Evolutionary conservation across 192 early-diverging fungal genomes (phyloP).

Genomic region (Rhizophagus clarus): DNA sequence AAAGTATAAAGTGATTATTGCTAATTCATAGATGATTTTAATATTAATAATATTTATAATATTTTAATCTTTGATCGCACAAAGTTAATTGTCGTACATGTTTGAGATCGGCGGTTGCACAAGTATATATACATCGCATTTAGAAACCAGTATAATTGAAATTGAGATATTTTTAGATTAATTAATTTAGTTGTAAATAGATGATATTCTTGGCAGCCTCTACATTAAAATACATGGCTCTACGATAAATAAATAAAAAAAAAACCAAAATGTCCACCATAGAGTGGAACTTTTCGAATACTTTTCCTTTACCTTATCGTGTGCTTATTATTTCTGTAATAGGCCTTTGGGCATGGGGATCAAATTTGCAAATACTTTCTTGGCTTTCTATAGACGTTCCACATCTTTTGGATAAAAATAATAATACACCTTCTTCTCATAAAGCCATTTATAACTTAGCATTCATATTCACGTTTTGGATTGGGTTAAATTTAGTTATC

Average conservation of each 20-base stretch:
- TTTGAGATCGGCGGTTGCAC: no score
- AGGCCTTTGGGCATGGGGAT: constrained; percentile 63
- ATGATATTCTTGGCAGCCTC: no score
- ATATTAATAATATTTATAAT: no score
- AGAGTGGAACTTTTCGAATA: constrained; percentile 45
- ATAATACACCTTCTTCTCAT: constrained; percentile 3
- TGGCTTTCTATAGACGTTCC: constrained; percentile 49
- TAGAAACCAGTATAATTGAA: background rate
- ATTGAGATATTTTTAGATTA: background rate
- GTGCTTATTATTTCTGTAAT: constrained; percentile 52
- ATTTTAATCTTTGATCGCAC: no score
- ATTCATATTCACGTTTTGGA: constrained; percentile 40
- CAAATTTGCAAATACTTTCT: constrained; percentile 53
- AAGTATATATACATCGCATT: background rate
- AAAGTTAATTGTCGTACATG: no score
- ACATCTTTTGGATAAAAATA: constrained; percentile 36
- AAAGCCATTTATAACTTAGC: constrained; percentile 53
- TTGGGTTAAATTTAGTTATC: constrained; percentile 50
- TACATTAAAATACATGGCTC: no score
- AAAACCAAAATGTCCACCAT: background rate
- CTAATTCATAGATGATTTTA: no score
- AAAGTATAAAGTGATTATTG: background rate
- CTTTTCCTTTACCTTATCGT: constrained; percentile 51
- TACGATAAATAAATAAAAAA: background rate
- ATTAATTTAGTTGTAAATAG: no score